These are phyloP conservation scores for Gloeophyllum trabeum DNA, from an alignment of 768 basidiomycete species.

Conservation along the genomic window DNA sequence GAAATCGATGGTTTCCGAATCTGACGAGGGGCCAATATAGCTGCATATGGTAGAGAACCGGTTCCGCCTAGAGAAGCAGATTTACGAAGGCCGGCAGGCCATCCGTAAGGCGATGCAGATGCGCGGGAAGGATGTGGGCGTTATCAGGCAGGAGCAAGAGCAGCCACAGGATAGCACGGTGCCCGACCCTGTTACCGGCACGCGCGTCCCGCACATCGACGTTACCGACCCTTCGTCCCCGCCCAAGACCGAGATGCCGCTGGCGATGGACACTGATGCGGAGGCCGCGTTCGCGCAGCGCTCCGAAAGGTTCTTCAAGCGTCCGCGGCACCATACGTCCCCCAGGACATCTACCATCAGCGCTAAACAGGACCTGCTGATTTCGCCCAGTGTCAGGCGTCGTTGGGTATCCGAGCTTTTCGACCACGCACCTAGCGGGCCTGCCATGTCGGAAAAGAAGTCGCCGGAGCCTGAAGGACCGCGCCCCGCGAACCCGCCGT, in stretches of 20 bases:
- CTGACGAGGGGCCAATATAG: constrained; percentile 32
- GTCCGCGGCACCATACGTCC: constrained; percentile 20
- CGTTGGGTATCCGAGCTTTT: background rate
- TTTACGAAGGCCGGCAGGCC: constrained; percentile 65
- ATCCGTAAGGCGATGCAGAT: constrained; percentile 45
- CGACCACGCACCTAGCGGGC: background rate
- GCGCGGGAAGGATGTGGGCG: constrained; percentile 9
- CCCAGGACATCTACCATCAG: background rate
- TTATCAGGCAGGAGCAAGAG: constrained; percentile 10
- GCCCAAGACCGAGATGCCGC: constrained; percentile 36
- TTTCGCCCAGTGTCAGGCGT: background rate
- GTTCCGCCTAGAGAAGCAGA: constrained; percentile 73
- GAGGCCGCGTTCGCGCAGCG: constrained; percentile 59
- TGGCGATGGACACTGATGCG: constrained; percentile 72
- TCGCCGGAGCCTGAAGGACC: background rate
- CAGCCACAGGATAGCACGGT: constrained; percentile 12
- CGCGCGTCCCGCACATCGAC: constrained; percentile 3
- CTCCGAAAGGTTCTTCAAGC: constrained; percentile 43
- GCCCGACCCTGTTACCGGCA: constrained; percentile 15
- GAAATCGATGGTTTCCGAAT: too few relatives aligned
- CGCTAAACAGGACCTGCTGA: background rate
- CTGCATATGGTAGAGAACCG: constrained; percentile 92
- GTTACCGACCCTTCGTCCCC: constrained; percentile 12
- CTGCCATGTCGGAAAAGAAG: background rate
- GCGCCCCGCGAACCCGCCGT: too few relatives aligned